Evolutionary conservation across 2,329 filamentous ascomycete species (phyloP).

Genomic region (Cordyceps fumosorosea): DNA sequence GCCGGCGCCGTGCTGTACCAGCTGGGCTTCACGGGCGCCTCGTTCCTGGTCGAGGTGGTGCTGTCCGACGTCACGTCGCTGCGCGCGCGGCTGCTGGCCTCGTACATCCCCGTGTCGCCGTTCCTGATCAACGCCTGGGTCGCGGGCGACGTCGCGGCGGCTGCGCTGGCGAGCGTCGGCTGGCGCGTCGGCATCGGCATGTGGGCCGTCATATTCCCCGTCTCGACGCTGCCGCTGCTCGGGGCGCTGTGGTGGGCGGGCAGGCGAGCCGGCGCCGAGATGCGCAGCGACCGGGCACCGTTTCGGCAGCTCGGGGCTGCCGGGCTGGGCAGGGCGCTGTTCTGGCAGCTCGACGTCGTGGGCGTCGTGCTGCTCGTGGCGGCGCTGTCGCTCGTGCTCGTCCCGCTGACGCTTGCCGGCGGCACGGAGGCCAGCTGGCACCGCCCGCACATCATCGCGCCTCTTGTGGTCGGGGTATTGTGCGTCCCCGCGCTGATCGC

Average conservation of each 20-base stretch:
- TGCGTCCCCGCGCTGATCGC: conserved; percentile 45
- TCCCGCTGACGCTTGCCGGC: conserved; percentile 38
- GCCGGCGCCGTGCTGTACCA: conserved; percentile 55
- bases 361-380: conserved; percentile 41
- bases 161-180: conserved; percentile 40
- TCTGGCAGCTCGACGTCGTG: conserved; percentile 39
- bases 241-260: conserved; percentile 42
- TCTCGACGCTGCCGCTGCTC: conserved; percentile 50
- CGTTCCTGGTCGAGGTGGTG: conserved; percentile 60
- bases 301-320: conserved; percentile 26
- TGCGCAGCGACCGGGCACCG: conserved; percentile 30
- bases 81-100: conserved; percentile 56
- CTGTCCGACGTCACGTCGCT: conserved; percentile 58
- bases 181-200: conserved; percentile 61
- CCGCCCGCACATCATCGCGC: conserved; percentile 33
- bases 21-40: conserved; percentile 56
- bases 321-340: conserved; percentile 24
- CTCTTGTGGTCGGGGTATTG: conserved; percentile 37
- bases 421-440: conserved; percentile 33
- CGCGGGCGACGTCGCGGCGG: conserved; percentile 46
- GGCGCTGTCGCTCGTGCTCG: conserved; percentile 38
- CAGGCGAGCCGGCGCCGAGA: conserved; percentile 43
- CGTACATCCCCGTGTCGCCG: conserved; percentile 52
- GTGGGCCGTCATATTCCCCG: conserved; percentile 56
- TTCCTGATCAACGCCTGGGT: conserved; percentile 62